These are phyloP conservation scores for Leishmania tarentolae DNA, from an alignment of 208 protist species.

Conservation along the genomic window DNA sequence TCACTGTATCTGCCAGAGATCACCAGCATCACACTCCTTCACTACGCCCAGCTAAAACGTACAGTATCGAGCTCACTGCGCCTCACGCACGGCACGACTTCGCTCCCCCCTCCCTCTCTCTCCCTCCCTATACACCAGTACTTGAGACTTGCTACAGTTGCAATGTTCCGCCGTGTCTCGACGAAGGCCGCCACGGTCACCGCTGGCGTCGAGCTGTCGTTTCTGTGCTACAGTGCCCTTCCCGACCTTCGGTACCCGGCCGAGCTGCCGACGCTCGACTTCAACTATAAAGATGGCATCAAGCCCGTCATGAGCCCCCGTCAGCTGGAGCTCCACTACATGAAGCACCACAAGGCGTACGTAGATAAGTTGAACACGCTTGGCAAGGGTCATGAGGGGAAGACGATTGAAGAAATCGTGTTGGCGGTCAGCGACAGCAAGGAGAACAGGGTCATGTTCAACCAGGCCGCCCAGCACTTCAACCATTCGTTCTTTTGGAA, in stretches of 20 bases:
- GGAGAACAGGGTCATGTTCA: conserved; percentile 84
- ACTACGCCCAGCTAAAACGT: too few relatives aligned
- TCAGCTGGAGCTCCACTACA: conserved; percentile 93
- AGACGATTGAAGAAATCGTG: conserved; percentile 88
- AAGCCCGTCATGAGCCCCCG: conserved; percentile 73
- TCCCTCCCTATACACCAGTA: not conserved
- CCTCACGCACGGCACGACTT: not conserved
- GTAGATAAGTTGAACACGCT: conserved; percentile 92
- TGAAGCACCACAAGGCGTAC: conserved; percentile 94
- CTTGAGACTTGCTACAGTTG: not conserved
- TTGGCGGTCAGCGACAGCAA: conserved; percentile 35
- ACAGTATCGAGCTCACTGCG: not conserved
- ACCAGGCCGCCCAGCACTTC: conserved; percentile 93
- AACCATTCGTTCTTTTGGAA: conserved; percentile 94
- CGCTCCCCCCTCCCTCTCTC: not conserved
- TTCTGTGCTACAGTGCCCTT: conserved; percentile 51
- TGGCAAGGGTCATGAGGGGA: conserved; percentile 65
- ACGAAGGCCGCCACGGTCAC: conserved; percentile 16
- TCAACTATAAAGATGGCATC: conserved; percentile 75
- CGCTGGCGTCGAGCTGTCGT: not conserved
- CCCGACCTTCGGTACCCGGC: conserved; percentile 72
- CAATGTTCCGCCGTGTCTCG: conserved; percentile 22
- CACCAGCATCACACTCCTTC: not conserved
- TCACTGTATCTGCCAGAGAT: not conserved
- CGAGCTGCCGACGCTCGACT: conserved; percentile 72